phyloP scores from a whole-genome alignment of 176 grass and related monocot genomes.

The Themeda triandra region DNA sequence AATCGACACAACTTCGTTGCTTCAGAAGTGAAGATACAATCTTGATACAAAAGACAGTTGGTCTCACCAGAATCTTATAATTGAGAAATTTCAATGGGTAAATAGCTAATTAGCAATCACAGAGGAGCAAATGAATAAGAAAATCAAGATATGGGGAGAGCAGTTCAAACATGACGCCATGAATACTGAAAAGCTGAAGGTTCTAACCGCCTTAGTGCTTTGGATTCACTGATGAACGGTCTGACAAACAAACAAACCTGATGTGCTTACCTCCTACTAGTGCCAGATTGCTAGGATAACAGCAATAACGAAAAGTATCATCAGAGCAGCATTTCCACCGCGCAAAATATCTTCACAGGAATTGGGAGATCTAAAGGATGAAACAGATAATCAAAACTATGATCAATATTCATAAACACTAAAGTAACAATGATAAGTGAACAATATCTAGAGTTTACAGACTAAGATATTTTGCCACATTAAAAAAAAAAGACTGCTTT shows the following conservation, averaged over 20 bases:
- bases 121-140: neutral
- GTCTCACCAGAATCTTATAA: neutral
- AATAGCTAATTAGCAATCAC: neutral
- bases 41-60: neutral
- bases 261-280: constrained; percentile 45
- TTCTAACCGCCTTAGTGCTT: neutral
- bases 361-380: constrained; percentile 35
- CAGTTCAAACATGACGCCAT: neutral
- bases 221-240: neutral
- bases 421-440: neutral
- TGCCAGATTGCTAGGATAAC: constrained; percentile 69
- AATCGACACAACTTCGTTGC: neutral
- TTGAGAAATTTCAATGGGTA: neutral
- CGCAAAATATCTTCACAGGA: constrained; percentile 61
- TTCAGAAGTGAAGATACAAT: neutral
- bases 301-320: constrained; percentile 63
- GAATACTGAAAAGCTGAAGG: neutral
- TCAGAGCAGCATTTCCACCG: constrained; percentile 57
- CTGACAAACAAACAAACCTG: neutral
- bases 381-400: constrained; percentile 14
- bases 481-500: neutral
- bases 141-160: neutral
- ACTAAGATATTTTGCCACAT: neutral
- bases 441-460: neutral
- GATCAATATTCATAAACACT: neutral